Conservation (phyloP, 31 red algal species). For the Endocladia muricata region DNA sequence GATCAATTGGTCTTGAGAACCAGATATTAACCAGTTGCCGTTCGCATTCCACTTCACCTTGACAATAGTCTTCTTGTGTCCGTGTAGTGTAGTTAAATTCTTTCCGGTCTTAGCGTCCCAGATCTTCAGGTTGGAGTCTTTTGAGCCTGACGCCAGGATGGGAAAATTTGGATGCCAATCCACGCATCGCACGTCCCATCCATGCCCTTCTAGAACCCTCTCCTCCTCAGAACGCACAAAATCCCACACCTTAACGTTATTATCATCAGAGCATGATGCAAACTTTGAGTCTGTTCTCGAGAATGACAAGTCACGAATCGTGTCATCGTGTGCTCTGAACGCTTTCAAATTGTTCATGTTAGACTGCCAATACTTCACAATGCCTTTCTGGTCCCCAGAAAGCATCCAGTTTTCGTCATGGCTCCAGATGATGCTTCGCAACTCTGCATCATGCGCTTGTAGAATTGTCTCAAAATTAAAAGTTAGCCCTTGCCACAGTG, state of each 20-base stretch:
- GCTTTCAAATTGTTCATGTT: constrained; percentile 99
- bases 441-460: constrained; percentile 87
- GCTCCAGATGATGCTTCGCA: constrained; percentile 88
- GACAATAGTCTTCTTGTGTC: constrained; percentile 93
- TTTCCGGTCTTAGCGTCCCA: constrained; percentile 96
- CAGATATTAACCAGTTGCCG: constrained; percentile 93
- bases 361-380: constrained; percentile 96
- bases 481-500: constrained; percentile 97
- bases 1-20: constrained; percentile 87
- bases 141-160: constrained; percentile 89
- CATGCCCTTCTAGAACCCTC: constrained; percentile 86
- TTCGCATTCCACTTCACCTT: constrained; percentile 96
- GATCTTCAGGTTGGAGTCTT: constrained; percentile 93
- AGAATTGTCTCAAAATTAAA: constrained; percentile 99
- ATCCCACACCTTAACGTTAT: constrained; percentile 93
- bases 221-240: constrained; percentile 78
- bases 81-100: constrained; percentile 93
- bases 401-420: constrained; percentile 97
- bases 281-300: constrained; percentile 86
- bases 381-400: constrained; percentile 86
- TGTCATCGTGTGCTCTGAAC: constrained; percentile 88
- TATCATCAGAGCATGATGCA: constrained; percentile 96
- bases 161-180: constrained; percentile 94
- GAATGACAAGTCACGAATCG: constrained; percentile 89
- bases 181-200: constrained; percentile 96